Percentiles rank a stretch among this genome's conserved stretches.
Conservation (phyloP, 2,329 filamentous ascomycete species). For the Claviceps digitariae region DNA sequence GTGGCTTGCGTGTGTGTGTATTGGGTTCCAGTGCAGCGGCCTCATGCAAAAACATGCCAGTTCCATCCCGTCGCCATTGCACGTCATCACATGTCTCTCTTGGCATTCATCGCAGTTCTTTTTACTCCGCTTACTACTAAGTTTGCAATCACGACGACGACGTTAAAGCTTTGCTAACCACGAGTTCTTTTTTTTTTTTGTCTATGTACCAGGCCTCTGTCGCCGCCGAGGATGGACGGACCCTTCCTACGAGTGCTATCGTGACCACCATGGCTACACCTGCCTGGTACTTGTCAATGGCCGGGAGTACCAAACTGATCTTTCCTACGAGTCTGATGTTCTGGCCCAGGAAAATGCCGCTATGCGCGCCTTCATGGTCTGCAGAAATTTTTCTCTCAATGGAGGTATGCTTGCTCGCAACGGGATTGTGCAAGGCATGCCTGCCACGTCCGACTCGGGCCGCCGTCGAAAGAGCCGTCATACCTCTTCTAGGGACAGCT, state of each 20-base stretch:
- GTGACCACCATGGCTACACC: slow-evolving; percentile 60
- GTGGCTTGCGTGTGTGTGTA: neutral
- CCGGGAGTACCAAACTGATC: slow-evolving; percentile 87
- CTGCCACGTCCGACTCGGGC: slow-evolving; percentile 33
- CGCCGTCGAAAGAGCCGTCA: slow-evolving; percentile 40
- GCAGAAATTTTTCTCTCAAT: slow-evolving; percentile 93
- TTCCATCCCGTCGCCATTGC: neutral
- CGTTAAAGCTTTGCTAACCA: neutral
- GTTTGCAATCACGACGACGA: neutral
- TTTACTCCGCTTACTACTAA: neutral
- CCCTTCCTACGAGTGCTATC: slow-evolving; percentile 75
- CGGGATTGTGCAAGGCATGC: slow-evolving; percentile 53
- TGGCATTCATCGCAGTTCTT: neutral
- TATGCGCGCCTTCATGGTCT: slow-evolving; percentile 94
- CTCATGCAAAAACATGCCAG: neutral
- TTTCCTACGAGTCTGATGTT: slow-evolving; percentile 66
- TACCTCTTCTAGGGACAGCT: slow-evolving; percentile 32
- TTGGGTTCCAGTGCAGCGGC: neutral
- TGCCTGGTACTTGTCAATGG: slow-evolving; percentile 93
- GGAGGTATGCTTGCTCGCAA: slow-evolving; percentile 74
- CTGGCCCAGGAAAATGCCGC: slow-evolving; percentile 87
- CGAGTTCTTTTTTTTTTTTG: neutral
- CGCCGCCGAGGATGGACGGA: slow-evolving; percentile 88
- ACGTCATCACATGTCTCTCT: neutral
- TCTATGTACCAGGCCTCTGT: slow-evolving; percentile 60